Evolutionary conservation across 495 filamentous ascomycete genomes (phyloP), one percentile per base, ranked within the genome.

Genomic region (Daldinia decipiens): DNA sequence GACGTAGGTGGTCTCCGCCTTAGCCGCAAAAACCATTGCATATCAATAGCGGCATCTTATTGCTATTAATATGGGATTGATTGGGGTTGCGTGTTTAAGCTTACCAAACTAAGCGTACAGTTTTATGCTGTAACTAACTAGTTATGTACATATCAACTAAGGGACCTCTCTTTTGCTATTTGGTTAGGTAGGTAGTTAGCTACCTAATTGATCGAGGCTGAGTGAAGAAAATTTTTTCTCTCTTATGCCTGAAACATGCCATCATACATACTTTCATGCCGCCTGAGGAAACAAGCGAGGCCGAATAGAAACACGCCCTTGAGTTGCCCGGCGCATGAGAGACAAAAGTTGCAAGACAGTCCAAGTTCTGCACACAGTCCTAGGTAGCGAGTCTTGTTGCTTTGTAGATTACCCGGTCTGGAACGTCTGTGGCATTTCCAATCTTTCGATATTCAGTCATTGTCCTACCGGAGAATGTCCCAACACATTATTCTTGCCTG

Each of bases 341-440:
- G 47, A 69, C 70, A 69, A 69, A 36, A 36, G 29, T 53, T 59
- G 40, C 70, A 65, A 68, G 70, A 72, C 65, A 72, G 62, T 45
- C 40, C 51, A 38, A 72, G n/a, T 67, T 72, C 65, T 72, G 50
- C 65, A 61, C 59, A 65, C 60, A 57, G 59, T 72, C 65, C 65
- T 53, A 73, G 57, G 60, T 53, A 61, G 56, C 26, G 29, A 24
- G 36, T 65, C 39, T 39, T 26, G 32, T 43, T 40, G 47, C 24
- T 19, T 51, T 56, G 59, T 65, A 64, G 47, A 63, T 51, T 73
- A 31, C 45, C 58, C 56, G 70, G 65, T 73, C 70, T 73, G 65
- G 70, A 65, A 65, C 70, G 61, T 68, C 70, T 61, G 70, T 73
- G 70, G 61, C 61, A 73, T 68, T 68, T 68, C 27, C 50, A 31